Evolutionary conservation across 768 basidiomycete species (phyloP), one percentile per base, ranked within the genome.

Genomic region (Crucibulum laeve): DNA sequence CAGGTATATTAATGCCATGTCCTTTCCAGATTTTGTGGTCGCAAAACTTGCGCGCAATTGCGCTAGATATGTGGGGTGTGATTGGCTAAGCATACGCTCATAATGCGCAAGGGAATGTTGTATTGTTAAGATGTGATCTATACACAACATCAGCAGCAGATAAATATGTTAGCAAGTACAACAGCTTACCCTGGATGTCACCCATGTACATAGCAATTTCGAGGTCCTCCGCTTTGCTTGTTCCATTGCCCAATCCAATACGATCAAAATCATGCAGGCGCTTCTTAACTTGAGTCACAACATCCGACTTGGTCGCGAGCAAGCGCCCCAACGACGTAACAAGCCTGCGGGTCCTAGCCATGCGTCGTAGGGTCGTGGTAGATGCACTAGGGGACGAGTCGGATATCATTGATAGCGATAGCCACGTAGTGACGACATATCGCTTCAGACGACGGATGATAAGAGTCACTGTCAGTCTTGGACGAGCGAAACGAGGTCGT

Each of bases 51-150:
- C 65, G 5, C 82, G 76, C 4, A 97, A 75, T 43, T 91, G 83
- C 10, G 84, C 78, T 4, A 94, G 68, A 60, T 94, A 94, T 1
- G 82, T 82, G 0, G 91, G 91, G 53, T 94, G 90, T 14, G 87
- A 87, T 51, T 94, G 84, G 49, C 84, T 83, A 38, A 97, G 71
- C 65, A 92, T 85, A 23, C 85, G 84, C 57, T 97, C 92, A 63
- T 89, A 91, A 62, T 95, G 87, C 8, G 68, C 73, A 44, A 97
- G 74, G 1, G 88, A 79, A 53, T 90, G 85, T 54, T 94, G 90
- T 44, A 97, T 68, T 2, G 89, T 82, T 18, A 93, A 61, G 51
- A 96, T 91, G 59, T 97, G 94, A 63, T 97, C 93, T 93, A 43
- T 23, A 33, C 15, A 22, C 41, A 38, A 2, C 15, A 48, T 26